Percentiles rank a stretch among this genome's conserved stretches.
Evolutionary conservation across 2,329 filamentous ascomycete species (phyloP).

Genomic region (Ramularia endophylla): DNA sequence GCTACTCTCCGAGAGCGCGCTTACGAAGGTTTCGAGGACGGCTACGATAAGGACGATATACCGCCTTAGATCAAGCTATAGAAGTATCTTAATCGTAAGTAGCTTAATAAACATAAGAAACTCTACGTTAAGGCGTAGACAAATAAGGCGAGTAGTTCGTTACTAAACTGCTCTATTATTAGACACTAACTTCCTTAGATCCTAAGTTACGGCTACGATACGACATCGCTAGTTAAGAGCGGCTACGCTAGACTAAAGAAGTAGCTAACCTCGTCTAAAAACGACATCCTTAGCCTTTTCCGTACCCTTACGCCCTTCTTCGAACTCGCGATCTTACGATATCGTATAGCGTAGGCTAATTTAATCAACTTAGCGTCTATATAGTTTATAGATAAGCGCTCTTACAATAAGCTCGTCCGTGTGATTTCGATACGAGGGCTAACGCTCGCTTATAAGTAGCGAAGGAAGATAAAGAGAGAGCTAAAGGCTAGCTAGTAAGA

Average conservation of each 20-base stretch:
- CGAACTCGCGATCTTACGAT: neutral
- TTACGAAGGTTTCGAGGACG: neutral
- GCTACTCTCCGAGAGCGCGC: neutral
- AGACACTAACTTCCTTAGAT: too few species aligned
- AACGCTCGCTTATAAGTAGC: neutral
- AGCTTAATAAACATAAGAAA: neutral
- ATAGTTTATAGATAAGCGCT: neutral
- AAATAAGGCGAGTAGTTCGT: too few species aligned
- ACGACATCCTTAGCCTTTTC: neutral
- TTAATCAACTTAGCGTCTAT: neutral
- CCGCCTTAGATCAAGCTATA: neutral
- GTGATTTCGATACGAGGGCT: neutral
- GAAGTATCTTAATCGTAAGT: neutral
- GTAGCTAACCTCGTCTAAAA: neutral
- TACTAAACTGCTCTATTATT: too few species aligned
- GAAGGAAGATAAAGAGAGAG: neutral
- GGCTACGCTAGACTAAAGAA: neutral
- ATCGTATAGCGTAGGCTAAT: neutral
- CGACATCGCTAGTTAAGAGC: neutral
- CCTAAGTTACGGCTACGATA: neutral
- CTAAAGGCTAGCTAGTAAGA: neutral
- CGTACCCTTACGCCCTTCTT: neutral
- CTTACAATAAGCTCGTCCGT: neutral
- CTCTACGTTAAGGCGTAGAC: neutral
- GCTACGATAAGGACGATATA: too few species aligned